Evolutionary conservation across 768 basidiomycete species (phyloP), one percentile per base, ranked within the genome.

Genomic region (Dacryopinax primogenitus): DNA sequence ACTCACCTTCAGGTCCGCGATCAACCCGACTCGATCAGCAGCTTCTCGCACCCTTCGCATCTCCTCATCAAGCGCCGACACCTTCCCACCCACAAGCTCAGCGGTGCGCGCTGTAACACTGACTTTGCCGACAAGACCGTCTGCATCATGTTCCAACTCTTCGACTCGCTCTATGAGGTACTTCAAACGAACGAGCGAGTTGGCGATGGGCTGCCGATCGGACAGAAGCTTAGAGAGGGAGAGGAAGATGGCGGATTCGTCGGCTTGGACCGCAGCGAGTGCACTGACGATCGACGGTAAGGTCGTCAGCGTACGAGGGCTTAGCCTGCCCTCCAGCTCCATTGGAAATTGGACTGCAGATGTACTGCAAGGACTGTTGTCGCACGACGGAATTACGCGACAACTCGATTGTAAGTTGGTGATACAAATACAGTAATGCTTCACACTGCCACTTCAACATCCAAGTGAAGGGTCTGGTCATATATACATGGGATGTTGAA

Each of bases 1-100:
- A 63, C 67, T n/a, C n/a, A 90, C 93, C 83, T 96, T 97, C 69
- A 99, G 83, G 67, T 98, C 96, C 78, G 96, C 88, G 39, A 97
- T 91, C 72, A 92, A 90, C 3, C 84, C 86, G 11, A 98, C 90
- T 62, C 90, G 83, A 66, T 98, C 96, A n/a, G 83, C 84, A 15
- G 93, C 90, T 73, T 92, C 89, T 21, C 86, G 82, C 18, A 99
- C 89, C 64, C 92, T 81, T 18, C 85, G 80, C 86, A 98, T 94
- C 77, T 98, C 92, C 72, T 92, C 87, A 73, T 99, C 96, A 45
- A 99, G 80, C 3, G 83, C 80, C 32, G 88, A 81, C 26, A 99
- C 96, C 62, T 87, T 86, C 33, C 91, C 88, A n/a, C 94, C 92
- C 7, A 99, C 89, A 61, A 94, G 80, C 70, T 93, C 86, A 12